Base-by-base conservation (phyloP, 768 basidiomycete genomes). In the Pluteus cervinus region DNA sequence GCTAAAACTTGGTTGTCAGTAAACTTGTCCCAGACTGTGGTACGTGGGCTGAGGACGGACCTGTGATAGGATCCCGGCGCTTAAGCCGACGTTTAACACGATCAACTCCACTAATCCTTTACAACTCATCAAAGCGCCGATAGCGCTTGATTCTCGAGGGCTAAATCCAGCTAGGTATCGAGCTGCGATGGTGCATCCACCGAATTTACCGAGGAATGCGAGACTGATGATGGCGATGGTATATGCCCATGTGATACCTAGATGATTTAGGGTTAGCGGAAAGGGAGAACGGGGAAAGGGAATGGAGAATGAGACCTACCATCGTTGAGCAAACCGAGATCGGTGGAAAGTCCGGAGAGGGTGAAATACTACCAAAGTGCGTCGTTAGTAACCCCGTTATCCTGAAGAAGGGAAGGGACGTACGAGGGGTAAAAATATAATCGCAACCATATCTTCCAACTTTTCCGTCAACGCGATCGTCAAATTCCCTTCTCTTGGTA, bases 51-150 rank as follows among this genome's bases (percentile, higher is more conserved):
- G n/a, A n/a, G n/a, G n/a, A 40, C 57, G 31, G 42, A 73, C 75
- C 41, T 51, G 69, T 1, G 79, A 72, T 17, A 98, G 66, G 35
- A 94, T 91, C 0, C 78, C 76, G 3, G 87, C 90, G 2, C 72
- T 65, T 2, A 94, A 66, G 3, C 94, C 93, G 44, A 98, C 87
- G 49, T 98, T 99, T 44, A 98, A 78, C 4, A 98, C 93, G 49
- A 98, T 96, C n/a, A 97, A 69, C 53, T 96, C 93, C 7, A 97
- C 86, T 4, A 96, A n/a, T 85, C 90, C 92, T 71, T 98, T 93
- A 54, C 92, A 94, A 52, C 82, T 86, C 93, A 99, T 97, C 36
- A 98, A 57, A 10, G 86, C 80, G 0, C 96, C 96, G 35, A 97
- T 82, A 1, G 91, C 80, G 24, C 77, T 69, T 0, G 83, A 62